Evolutionary conservation across 179 eudicot species (phyloP).

Genomic region (Silene noctiflora): DNA sequence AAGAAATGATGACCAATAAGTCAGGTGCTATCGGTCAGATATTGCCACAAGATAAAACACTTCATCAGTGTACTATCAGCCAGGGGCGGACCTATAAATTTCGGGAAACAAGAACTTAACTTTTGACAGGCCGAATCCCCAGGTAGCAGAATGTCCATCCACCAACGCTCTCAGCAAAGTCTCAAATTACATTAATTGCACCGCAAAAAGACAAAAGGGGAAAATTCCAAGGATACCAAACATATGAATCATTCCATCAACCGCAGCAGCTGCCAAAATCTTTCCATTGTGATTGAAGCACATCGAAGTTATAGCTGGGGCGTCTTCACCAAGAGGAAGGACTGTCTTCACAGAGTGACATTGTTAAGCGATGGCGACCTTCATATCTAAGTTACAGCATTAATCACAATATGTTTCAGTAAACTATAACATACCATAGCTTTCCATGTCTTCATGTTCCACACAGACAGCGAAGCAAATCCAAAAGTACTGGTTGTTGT

Average conservation of each 20-base stretch:
- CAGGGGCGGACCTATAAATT: no score
- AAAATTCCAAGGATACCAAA: conserved; percentile 77
- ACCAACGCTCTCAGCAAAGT: background rate
- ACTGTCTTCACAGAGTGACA: conserved; percentile 72
- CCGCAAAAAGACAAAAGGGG: background rate
- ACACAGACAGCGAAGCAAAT: conserved; percentile 80
- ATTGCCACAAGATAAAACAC: conserved; percentile 2
- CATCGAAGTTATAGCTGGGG: conserved; percentile 91
- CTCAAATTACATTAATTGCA: background rate
- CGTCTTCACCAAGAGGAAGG: conserved; percentile 99
- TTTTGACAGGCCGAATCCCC: no score
- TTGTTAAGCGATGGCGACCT: conserved; percentile 27
- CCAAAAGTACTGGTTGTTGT: conserved; percentile 49
- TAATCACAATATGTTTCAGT: conserved; percentile 9
- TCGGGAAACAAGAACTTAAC: no score
- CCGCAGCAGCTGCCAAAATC: conserved; percentile 94
- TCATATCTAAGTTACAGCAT: conserved; percentile 9
- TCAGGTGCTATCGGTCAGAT: background rate
- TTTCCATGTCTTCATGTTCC: conserved; percentile 99
- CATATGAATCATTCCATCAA: conserved; percentile 96
- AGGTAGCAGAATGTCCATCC: no score
- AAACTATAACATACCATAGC: conserved; percentile 62
- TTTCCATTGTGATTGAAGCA: conserved; percentile 96
- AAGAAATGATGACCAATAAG: background rate
- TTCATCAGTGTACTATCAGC: background rate